Conservation (phyloP, 164 flowering plant genomes). For the Brasenia schreberi region DNA sequence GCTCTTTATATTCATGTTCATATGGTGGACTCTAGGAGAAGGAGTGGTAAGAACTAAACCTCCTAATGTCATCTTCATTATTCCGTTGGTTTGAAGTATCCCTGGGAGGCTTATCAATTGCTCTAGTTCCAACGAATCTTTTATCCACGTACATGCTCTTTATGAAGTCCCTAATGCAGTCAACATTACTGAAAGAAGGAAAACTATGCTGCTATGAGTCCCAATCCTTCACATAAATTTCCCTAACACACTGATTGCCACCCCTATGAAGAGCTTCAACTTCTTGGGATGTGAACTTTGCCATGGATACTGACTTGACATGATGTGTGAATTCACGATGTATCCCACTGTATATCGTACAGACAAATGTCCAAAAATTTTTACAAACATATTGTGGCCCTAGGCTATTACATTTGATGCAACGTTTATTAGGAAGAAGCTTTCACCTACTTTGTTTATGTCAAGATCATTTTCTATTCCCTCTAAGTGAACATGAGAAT, state of each 20-base stretch:
- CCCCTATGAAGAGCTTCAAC: slow-evolving; percentile 84
- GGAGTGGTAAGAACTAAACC: slow-evolving; percentile 97
- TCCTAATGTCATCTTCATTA: slow-evolving; percentile 56
- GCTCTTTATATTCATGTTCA: slow-evolving; percentile 92
- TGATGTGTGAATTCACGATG: slow-evolving; percentile 98
- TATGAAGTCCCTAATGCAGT: slow-evolving; percentile 77
- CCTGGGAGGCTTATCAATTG: slow-evolving; percentile 58
- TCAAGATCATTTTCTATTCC: slow-evolving; percentile 85
- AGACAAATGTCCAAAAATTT: slow-evolving; percentile 91
- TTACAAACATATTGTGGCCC: slow-evolving; percentile 98
- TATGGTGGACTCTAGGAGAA: slow-evolving; percentile 99
- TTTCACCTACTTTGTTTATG: slow-evolving; percentile 68
- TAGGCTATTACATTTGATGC: slow-evolving; percentile 8
- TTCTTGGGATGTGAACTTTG: slow-evolving; percentile 89
- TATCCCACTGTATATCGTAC: slow-evolving; percentile 91
- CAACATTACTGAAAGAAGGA: slow-evolving; percentile 66
- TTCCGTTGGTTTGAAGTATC: slow-evolving; percentile 28
- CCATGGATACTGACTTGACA: slow-evolving; percentile 95
- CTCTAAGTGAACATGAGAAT: slow-evolving; percentile 67
- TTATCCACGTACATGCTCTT: slow-evolving; percentile 86
- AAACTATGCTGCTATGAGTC: slow-evolving; percentile 58
- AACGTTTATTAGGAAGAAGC: too few species aligned
- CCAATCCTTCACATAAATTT: slow-evolving; percentile 74
- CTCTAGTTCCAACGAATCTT: slow-evolving; percentile 76
- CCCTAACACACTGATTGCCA: slow-evolving; percentile 89